Conservation (phyloP, 345 rosid species). For the Ceriops tagal region DNA sequence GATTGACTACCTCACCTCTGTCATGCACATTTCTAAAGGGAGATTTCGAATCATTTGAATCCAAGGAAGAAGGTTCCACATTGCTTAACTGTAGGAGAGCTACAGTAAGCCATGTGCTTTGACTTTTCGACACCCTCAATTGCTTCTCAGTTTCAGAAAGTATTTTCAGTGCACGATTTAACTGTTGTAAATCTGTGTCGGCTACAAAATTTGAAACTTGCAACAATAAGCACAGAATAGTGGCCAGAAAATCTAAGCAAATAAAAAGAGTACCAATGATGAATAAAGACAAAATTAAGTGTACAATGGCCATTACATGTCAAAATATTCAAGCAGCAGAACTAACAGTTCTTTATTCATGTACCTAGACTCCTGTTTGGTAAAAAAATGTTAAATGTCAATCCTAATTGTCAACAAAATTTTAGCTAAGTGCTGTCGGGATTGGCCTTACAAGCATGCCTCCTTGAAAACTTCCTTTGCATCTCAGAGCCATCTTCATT, state of each 20-base stretch:
- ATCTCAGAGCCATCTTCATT: constrained; percentile 60
- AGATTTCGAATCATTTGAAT: constrained; percentile 40
- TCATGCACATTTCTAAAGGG: constrained; percentile 42
- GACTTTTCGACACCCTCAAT: constrained; percentile 81
- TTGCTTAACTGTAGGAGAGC: constrained; percentile 85
- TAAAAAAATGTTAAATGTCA: too few relatives aligned
- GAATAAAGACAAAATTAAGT: neutral
- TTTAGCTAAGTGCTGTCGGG: neutral
- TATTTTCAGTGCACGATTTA: constrained; percentile 75
- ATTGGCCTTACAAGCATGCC: constrained; percentile 57
- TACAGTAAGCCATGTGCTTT: constrained; percentile 94
- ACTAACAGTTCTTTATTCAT: neutral
- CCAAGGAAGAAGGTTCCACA: constrained; percentile 43
- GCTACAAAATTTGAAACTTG: constrained; percentile 39
- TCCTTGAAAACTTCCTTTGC: constrained; percentile 47
- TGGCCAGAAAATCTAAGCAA: neutral
- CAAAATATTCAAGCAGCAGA: neutral
- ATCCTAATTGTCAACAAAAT: too few relatives aligned
- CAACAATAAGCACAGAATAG: neutral
- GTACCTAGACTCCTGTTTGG: too few relatives aligned
- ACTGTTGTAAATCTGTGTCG: constrained; percentile 66
- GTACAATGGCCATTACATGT: neutral
- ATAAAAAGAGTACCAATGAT: neutral
- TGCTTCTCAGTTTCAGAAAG: constrained; percentile 95
- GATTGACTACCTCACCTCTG: constrained; percentile 41